Evolutionary conservation across 768 basidiomycete genomes (phyloP).

Genomic region (Cubamyces sp.): DNA sequence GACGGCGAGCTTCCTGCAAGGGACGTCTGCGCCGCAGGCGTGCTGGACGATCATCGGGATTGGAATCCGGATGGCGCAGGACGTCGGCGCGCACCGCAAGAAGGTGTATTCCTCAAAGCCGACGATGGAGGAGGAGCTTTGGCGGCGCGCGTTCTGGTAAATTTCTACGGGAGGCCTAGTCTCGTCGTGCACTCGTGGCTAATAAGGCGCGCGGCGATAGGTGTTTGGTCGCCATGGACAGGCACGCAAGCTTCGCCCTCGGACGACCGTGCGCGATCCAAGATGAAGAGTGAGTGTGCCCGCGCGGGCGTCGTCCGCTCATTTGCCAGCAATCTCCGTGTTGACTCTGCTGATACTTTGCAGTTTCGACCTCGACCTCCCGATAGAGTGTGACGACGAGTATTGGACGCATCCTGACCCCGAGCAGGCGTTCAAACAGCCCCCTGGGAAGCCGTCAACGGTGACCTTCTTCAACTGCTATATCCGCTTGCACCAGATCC

Average conservation of each 20-base stretch:
- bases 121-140: slow-evolving; percentile 67
- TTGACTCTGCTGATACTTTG: no score
- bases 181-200: neutral
- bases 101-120: slow-evolving; percentile 43
- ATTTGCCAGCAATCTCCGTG: neutral
- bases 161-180: slow-evolving; percentile 1
- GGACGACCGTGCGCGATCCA: slow-evolving; percentile 76
- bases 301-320: neutral
- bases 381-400: slow-evolving; percentile 81
- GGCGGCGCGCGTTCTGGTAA: slow-evolving; percentile 72
- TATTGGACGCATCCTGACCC: slow-evolving; percentile 71
- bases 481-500: slow-evolving; percentile 69
- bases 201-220: slow-evolving; percentile 33
- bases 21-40: slow-evolving; percentile 51
- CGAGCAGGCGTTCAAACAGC: slow-evolving; percentile 64
- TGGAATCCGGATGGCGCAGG: slow-evolving; percentile 73
- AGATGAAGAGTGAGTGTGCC: slow-evolving; percentile 70
- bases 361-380: slow-evolving; percentile 77
- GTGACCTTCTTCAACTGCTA: slow-evolving; percentile 66
- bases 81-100: slow-evolving; percentile 73
- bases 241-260: slow-evolving; percentile 49
- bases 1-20: slow-evolving; percentile 45
- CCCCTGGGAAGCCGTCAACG: slow-evolving; percentile 56
- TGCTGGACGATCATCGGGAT: slow-evolving; percentile 62
- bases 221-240: slow-evolving; percentile 53